A percentile compares a stretch with the other conserved stretches of the same genome.
These are phyloP conservation scores for Rubroboletus satanas DNA, from an alignment of 768 basidiomycete genomes.

Conservation along the genomic window DNA sequence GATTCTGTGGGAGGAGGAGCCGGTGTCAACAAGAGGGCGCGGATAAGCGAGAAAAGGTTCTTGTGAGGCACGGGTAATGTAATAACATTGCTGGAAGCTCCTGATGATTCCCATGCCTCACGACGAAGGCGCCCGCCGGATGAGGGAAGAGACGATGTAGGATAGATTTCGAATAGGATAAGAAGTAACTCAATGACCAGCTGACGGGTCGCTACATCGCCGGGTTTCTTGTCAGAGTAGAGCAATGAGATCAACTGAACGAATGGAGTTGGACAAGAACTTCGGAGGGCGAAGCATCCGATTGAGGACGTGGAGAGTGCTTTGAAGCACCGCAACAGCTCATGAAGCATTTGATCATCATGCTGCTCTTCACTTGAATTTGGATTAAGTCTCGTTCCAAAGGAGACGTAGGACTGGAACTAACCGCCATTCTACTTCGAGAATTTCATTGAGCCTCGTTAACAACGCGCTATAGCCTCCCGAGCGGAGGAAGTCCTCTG, in stretches of 20 bases:
- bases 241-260: conserved; percentile 76
- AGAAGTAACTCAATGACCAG: conserved; percentile 85
- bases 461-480: conserved; percentile 87
- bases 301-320: conserved; percentile 86
- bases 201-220: conserved; percentile 86
- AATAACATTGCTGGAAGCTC: conserved; percentile 47
- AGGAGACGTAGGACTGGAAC: conserved; percentile 21
- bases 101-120: conserved; percentile 56
- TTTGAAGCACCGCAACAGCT: conserved; percentile 90
- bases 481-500: conserved; percentile 74
- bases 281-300: conserved; percentile 88
- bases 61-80: conserved; percentile 72
- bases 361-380: conserved; percentile 89
- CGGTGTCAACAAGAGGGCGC: conserved; percentile 69
- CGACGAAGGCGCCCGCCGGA: conserved; percentile 37
- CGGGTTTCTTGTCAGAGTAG: conserved; percentile 98
- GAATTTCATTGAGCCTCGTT: conserved; percentile 81
- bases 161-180: conserved; percentile 88
- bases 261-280: conserved; percentile 85
- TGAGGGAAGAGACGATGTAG: conserved; percentile 61
- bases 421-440: conserved; percentile 96
- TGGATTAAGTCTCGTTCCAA: conserved; percentile 6
- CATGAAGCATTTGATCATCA: conserved; percentile 91
- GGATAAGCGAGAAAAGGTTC: conserved; percentile 68
- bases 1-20: conserved; percentile 64